Percentiles rank a stretch among this genome's conserved stretches.
phyloP scores from a whole-genome alignment of 768 basidiomycete species.

The Tulasnella sp. region DNA sequence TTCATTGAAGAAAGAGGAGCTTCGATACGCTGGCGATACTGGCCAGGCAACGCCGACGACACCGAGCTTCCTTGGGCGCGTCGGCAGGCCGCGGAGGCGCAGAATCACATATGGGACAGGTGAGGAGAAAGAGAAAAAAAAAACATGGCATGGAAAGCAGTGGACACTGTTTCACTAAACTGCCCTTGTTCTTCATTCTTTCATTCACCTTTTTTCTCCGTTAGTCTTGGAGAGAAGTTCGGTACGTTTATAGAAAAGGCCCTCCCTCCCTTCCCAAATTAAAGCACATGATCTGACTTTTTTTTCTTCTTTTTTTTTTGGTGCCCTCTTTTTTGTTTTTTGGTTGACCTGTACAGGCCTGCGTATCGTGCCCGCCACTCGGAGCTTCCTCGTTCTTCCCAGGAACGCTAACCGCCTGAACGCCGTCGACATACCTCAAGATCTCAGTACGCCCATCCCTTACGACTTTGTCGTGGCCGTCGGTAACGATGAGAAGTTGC shows the following conservation, averaged over 20 bases:
- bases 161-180: no score
- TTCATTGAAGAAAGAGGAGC: conserved; percentile 77
- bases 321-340: neutral
- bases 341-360: no score
- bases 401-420: conserved; percentile 77
- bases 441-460: conserved; percentile 33
- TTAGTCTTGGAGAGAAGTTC: conserved; percentile 9
- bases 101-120: conserved; percentile 85
- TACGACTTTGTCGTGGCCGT: conserved; percentile 51
- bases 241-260: no score
- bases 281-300: no score
- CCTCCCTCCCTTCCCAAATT: no score
- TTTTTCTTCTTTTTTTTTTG: no score
- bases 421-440: conserved; percentile 67
- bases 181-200: neutral
- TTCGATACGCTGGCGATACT: conserved; percentile 78
- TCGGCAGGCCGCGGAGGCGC: conserved; percentile 79
- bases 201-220: no score
- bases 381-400: conserved; percentile 71
- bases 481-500: conserved; percentile 66
- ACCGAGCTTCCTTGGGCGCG: conserved; percentile 70
- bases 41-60: conserved; percentile 38
- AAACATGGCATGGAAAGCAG: no score
- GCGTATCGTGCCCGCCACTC: conserved; percentile 70
- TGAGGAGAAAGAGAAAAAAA: no score